Percentiles rank a stretch among this genome's conserved stretches.
These are phyloP conservation scores for Lachancea cidri DNA, from an alignment of 805 yeast genomes.

Conservation along the genomic window DNA sequence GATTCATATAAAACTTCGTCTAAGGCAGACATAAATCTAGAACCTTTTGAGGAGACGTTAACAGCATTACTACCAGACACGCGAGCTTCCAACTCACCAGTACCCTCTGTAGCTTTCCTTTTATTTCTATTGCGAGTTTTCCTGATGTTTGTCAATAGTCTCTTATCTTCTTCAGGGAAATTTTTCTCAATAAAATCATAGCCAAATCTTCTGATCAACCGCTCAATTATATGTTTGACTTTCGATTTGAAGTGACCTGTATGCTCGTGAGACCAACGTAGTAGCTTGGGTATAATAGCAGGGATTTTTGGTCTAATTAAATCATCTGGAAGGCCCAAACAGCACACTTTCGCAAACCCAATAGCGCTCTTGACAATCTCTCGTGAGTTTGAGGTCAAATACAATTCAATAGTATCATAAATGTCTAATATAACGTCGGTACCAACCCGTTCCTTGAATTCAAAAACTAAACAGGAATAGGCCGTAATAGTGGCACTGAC, in stretches of 20 bases:
- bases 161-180: slow-evolving; percentile 88
- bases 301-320: slow-evolving; percentile 60
- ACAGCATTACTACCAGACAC: slow-evolving; percentile 13
- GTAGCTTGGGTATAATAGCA: slow-evolving; percentile 61
- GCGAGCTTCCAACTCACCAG: slow-evolving; percentile 16
- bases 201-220: slow-evolving; percentile 88
- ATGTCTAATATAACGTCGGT: slow-evolving; percentile 63
- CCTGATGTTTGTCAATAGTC: slow-evolving; percentile 76
- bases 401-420: slow-evolving; percentile 80
- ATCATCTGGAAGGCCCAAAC: slow-evolving; percentile 75
- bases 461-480: slow-evolving; percentile 77
- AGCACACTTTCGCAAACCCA: slow-evolving; percentile 90
- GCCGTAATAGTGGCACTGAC: slow-evolving; percentile 95
- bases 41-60: slow-evolving; percentile 30
- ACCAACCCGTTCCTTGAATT: slow-evolving; percentile 66
- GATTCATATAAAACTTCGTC: slow-evolving; percentile 87
- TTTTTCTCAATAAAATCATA: slow-evolving; percentile 70
- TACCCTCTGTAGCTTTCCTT: slow-evolving; percentile 53
- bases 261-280: slow-evolving; percentile 94
- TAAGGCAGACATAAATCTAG: slow-evolving; percentile 75
- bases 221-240: slow-evolving; percentile 88
- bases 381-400: slow-evolving; percentile 82
- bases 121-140: slow-evolving; percentile 81
- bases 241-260: slow-evolving; percentile 91
- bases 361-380: slow-evolving; percentile 93